Base-by-base conservation (phyloP, 345 rosid species). In the Sisymbrium altissimum region DNA sequence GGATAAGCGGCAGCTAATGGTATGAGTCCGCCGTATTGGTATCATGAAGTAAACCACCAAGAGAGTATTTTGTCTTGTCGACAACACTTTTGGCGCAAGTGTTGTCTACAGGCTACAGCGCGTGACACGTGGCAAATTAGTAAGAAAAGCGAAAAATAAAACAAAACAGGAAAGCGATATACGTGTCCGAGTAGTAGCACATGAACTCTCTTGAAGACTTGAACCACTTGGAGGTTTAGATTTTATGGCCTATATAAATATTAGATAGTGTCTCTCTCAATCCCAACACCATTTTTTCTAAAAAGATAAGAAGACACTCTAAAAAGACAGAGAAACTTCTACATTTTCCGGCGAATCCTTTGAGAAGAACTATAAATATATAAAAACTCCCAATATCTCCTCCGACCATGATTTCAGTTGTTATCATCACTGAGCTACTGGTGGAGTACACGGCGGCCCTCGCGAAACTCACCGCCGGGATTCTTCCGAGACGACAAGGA, bases 401-500 rank as follows among this genome's bases (percentile, higher is more conserved):
- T 25, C 57, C 23, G 23, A 45, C 5, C 50, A 89, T 87, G 90
- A 84, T 89, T 4, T 75, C 75, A 25, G 83, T 81, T 67, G 75
- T 83, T 33, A 68, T 65, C 40, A 56, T 82, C 77, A 78, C 86
- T 62, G 89, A 81, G 85, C 68, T 87, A 17, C 27, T 89, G 45
- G 74, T 70, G 67, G 91, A 79, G 48, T 89, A 81, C 83, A 74
- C 84, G 77, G 68, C 48, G 64, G 87, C 83, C 5, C 66, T 89
- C 32, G 81, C 86, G 2, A 83, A 78, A 75, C 41, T 82, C 53
- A 70, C 85, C 12, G 80, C 80, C 73, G 75, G 46, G 29, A 64
- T 83, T 56, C 36, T 83, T 53, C 82, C 76, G 0, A 78, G 48
- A 9, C 75, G 74, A 8, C 79, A 45, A 61, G 79, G 64, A 3